phyloP scores from a whole-genome alignment of 2,329 filamentous ascomycete species.

The Ophiocordyceps camponoti-saundersi region DNA sequence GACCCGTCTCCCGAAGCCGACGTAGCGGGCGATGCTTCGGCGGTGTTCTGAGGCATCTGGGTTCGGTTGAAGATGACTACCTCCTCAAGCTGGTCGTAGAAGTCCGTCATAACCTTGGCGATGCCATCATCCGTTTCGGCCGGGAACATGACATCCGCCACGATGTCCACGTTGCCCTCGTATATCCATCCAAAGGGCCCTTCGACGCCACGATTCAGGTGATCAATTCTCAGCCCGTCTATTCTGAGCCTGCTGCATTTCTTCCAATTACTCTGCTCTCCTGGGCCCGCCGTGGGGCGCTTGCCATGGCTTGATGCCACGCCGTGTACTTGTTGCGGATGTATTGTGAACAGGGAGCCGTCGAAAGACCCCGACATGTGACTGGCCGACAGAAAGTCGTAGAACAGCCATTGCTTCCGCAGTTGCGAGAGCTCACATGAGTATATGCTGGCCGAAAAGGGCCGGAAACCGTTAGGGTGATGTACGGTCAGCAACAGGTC shows the following conservation, averaged over 20 bases:
- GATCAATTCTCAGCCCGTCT: conserved; percentile 86
- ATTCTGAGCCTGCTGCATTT: conserved; percentile 88
- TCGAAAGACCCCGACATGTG: conserved; percentile 95
- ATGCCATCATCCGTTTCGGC: conserved; percentile 76
- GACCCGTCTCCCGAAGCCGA: conserved; percentile 16
- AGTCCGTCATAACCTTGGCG: conserved; percentile 87
- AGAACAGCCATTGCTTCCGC: conserved; percentile 93
- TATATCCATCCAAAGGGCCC: conserved; percentile 97
- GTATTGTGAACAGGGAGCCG: conserved; percentile 91
- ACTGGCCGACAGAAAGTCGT: conserved; percentile 88
- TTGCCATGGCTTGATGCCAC: conserved; percentile 45
- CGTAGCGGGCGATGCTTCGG: conserved; percentile 10
- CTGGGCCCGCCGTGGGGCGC: conserved; percentile 35
- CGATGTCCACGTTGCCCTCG: conserved; percentile 90
- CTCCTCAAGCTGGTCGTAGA: conserved; percentile 91
- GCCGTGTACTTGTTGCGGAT: conserved; percentile 79
- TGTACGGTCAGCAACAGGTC: conserved; percentile 84
- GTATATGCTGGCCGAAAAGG: conserved; percentile 89
- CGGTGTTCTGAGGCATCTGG: conserved; percentile 36
- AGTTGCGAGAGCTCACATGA: conserved; percentile 86
- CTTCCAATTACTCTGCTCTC: conserved; percentile 67
- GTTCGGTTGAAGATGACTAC: conserved; percentile 69
- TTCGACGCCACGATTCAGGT: conserved; percentile 82
- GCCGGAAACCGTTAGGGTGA: conserved; percentile 80
- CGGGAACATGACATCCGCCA: conserved; percentile 90